phyloP scores from a whole-genome alignment of 2,329 filamentous ascomycete species.

The Aspergillus fumigatus region DNA sequence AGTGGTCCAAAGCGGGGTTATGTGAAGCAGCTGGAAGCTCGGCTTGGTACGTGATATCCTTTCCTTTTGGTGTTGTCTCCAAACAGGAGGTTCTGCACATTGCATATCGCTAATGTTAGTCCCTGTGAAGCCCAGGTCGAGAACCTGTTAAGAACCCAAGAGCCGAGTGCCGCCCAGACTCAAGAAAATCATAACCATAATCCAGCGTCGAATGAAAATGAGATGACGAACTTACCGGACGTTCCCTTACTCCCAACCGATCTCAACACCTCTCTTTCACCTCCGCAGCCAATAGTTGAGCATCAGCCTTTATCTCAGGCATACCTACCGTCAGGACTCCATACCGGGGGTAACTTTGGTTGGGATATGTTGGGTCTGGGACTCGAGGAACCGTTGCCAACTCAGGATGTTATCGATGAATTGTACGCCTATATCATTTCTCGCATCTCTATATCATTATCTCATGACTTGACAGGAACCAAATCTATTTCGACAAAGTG shows the following conservation, averaged over 20 bases:
- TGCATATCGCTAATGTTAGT: constrained; percentile 8
- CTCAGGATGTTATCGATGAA: constrained; percentile 77
- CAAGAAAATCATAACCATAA: constrained; percentile 20
- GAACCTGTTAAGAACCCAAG: constrained; percentile 78
- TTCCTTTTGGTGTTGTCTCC: constrained; percentile 1
- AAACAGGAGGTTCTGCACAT: background rate
- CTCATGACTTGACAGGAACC: constrained; percentile 52
- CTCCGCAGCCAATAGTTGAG: constrained; percentile 22
- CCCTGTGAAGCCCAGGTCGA: constrained; percentile 75
- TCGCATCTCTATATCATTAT: background rate
- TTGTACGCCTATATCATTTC: constrained; percentile 50
- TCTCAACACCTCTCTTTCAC: constrained; percentile 17
- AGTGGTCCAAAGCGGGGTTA: constrained; percentile 92
- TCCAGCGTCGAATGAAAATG: constrained; percentile 28
- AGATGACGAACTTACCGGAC: constrained; percentile 20
- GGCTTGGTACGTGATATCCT: constrained; percentile 62
- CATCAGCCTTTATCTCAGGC: constrained; percentile 16
- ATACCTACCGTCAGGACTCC: constrained; percentile 20
- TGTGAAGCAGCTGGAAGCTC: constrained; percentile 87
- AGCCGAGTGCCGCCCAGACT: constrained; percentile 39
- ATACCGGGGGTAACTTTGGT: constrained; percentile 49
- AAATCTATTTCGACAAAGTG: constrained; percentile 86
- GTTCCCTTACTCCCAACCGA: constrained; percentile 18
- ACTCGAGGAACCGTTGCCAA: constrained; percentile 74
- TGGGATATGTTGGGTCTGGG: constrained; percentile 86